Evolutionary conservation across 2,329 filamentous ascomycete species (phyloP).

Genomic region (Ophiocordyceps camponoti-rufipedis): DNA sequence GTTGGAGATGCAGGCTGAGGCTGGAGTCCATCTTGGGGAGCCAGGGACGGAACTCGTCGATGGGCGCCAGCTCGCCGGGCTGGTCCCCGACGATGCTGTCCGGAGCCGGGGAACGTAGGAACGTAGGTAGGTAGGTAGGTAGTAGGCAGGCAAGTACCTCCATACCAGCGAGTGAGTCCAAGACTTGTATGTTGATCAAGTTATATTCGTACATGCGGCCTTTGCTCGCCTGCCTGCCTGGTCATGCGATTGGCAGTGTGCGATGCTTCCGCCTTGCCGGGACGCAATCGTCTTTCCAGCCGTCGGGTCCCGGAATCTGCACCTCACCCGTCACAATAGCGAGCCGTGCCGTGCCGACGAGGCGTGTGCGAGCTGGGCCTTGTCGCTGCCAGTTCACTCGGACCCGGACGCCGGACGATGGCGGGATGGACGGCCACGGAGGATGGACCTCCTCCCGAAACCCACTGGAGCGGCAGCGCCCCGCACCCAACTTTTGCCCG

Average conservation of each 20-base stretch:
- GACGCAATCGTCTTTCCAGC: not conserved
- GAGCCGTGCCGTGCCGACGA: not conserved
- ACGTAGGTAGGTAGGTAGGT: too few relatives aligned
- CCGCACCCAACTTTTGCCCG: not conserved
- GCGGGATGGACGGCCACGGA: too few relatives aligned
- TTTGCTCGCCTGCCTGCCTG: not conserved
- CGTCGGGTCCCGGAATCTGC: not conserved
- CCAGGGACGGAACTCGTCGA: not conserved
- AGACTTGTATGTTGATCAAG: too few relatives aligned
- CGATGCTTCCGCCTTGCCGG: too few relatives aligned
- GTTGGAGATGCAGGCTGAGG: not conserved
- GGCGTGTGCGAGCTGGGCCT: too few relatives aligned
- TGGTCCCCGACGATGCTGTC: not conserved
- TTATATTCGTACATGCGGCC: too few relatives aligned
- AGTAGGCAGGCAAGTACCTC: too few relatives aligned
- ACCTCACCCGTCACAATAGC: not conserved
- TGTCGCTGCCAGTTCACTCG: not conserved
- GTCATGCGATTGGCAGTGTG: not conserved
- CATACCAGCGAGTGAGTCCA: too few relatives aligned
- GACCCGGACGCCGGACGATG: not conserved
- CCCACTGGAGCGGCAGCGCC: not conserved
- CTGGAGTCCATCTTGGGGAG: too few relatives aligned
- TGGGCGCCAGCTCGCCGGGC: not conserved
- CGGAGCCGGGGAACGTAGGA: not conserved
- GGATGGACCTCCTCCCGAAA: not conserved